Evolutionary conservation across 2,329 filamentous ascomycete species (phyloP).

Genomic region (Aspergillus vadensis): DNA sequence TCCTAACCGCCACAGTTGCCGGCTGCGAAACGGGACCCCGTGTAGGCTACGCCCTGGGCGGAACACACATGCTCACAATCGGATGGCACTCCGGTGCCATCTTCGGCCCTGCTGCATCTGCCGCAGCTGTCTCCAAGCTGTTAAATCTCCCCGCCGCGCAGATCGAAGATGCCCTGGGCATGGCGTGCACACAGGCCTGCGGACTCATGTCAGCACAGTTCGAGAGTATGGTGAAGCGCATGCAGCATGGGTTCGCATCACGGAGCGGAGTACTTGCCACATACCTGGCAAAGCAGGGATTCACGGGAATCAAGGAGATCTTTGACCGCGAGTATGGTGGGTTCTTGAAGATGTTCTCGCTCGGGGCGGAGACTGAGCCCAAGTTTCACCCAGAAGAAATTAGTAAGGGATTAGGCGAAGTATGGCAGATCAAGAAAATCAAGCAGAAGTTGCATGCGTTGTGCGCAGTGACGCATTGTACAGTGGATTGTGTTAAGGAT

Average conservation of each 20-base stretch:
- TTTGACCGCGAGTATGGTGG: slow-evolving; percentile 48
- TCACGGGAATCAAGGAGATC: slow-evolving; percentile 47
- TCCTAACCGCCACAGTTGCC: slow-evolving; percentile 41
- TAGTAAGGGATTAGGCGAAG: slow-evolving; percentile 35
- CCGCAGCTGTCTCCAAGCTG: slow-evolving; percentile 35
- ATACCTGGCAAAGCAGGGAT: slow-evolving; percentile 41
- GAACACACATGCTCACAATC: slow-evolving; percentile 39
- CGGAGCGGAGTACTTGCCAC: slow-evolving; percentile 47
- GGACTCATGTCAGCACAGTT: slow-evolving; percentile 48
- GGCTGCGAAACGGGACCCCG: slow-evolving; percentile 46
- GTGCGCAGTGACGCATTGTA: background rate
- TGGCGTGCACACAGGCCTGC: slow-evolving; percentile 44
- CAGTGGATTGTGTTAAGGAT: background rate
- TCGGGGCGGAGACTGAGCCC: slow-evolving; percentile 30
- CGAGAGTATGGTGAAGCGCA: slow-evolving; percentile 47
- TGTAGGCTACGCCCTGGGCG: slow-evolving; percentile 42
- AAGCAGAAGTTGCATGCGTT: slow-evolving; percentile 33
- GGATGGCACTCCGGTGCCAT: slow-evolving; percentile 48
- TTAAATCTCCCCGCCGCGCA: slow-evolving; percentile 30
- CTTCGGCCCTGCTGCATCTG: slow-evolving; percentile 42
- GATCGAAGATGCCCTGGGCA: slow-evolving; percentile 43
- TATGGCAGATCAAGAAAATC: slow-evolving; percentile 41
- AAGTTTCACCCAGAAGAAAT: slow-evolving; percentile 32
- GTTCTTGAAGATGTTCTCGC: slow-evolving; percentile 43
- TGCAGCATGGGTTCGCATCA: slow-evolving; percentile 51